Base-by-base conservation (phyloP, 345 rosid species). In the Corchorus capsularis region DNA sequence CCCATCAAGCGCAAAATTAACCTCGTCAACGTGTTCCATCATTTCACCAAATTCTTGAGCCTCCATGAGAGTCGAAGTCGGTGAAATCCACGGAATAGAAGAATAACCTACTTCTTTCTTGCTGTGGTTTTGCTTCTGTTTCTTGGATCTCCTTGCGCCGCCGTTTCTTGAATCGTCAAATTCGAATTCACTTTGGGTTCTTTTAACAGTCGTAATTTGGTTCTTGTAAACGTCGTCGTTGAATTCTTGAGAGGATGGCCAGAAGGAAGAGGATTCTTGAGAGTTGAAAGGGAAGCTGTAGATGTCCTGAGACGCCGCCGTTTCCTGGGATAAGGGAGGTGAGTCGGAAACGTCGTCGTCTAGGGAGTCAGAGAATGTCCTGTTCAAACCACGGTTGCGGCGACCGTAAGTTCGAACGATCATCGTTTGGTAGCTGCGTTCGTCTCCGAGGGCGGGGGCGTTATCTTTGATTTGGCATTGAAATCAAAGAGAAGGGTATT, bases 21-120 rank as follows among this genome's bases (percentile, higher is more conserved):
- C 97, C 89, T 96, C 99, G 56, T 96, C 99, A 17, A 91, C 93
- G 74, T 91, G 93, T 85, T 96, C 99, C 99, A 96, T 94, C 92
- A 94, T 89, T 87, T 94, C 99, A 27, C 99, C 99, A 16, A 86
- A 92, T 83, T 96, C 98, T 89, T 94, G 99, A 7, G 98, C 90
- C 87, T 96, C 98, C 86, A 94, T 92, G 81, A 96, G 81, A 69
- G 98, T 92, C 52, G 98, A 84, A 52, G 91, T 88, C 17, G 82
- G 71, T 43, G 86, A 85, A 73, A 78, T 66, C 71, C 74, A 80
- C 56, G 85, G 75, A 79, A 76, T 50, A 53, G 83, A 67, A 80
- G 60, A 52, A 52, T 35, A 19, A 8, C 60, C 16, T 9, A 63
- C 39, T 75, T 64, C 79, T 46, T 52, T 71, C 72, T 17, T 80